Conservation (phyloP, 352 stramenopile species). For the Thalassiosira sp. region DNA sequence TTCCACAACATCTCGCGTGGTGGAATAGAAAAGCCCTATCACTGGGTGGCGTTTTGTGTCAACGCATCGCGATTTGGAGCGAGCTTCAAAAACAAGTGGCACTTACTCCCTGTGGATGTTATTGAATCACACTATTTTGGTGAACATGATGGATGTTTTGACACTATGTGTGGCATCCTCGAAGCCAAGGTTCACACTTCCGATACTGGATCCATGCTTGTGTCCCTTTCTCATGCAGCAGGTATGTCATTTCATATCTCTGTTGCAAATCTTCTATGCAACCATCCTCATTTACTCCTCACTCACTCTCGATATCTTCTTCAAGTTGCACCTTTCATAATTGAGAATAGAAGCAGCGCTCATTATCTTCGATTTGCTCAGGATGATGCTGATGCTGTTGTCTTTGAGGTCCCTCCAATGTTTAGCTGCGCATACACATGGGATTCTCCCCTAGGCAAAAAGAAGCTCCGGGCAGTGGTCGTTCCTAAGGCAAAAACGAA, state of each 20-base stretch:
- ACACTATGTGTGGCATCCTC: conserved; percentile 40
- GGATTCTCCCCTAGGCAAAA: conserved; percentile 56
- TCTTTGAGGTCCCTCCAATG: conserved; percentile 65
- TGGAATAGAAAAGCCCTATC: conserved; percentile 11
- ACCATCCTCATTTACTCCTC: no score
- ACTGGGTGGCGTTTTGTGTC: conserved; percentile 38
- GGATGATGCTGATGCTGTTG: conserved; percentile 53
- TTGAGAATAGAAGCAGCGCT: conserved; percentile 56
- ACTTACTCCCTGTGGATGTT: conserved; percentile 29
- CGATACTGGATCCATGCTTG: conserved; percentile 21
- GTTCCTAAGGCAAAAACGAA: conserved; percentile 23
- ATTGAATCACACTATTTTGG: conserved; percentile 30
- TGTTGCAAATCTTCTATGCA: no score
- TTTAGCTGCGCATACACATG: conserved; percentile 56
- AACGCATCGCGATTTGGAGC: conserved; percentile 7
- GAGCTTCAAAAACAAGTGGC: conserved; percentile 28
- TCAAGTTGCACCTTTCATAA: conserved; percentile 48
- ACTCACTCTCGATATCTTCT: no score
- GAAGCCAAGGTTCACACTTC: conserved; percentile 42
- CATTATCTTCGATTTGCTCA: conserved; percentile 60
- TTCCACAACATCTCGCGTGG: conserved; percentile 18
- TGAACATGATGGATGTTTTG: conserved; percentile 41
- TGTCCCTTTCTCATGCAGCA: conserved; percentile 43
- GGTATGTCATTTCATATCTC: no score
- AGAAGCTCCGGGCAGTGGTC: conserved; percentile 43